These are phyloP conservation scores for Euclidium syriacum DNA, from an alignment of 345 rosid species.

Conservation along the genomic window DNA sequence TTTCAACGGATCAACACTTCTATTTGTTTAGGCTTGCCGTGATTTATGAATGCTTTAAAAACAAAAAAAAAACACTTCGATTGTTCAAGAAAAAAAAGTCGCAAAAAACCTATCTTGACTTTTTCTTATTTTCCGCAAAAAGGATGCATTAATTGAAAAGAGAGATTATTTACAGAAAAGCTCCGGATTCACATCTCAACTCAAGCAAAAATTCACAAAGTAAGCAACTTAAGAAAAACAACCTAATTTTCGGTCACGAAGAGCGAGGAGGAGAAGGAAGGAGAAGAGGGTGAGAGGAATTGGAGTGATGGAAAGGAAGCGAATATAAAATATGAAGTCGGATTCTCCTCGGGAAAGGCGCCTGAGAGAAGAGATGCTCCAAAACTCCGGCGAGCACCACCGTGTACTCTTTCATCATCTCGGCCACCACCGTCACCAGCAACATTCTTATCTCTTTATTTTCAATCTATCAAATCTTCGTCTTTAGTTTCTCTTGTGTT, in stretches of 20 bases:
- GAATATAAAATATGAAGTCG: conserved; percentile 67
- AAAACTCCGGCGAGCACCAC: conserved; percentile 61
- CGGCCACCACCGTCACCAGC: conserved; percentile 56
- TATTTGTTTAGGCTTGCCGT: too few relatives aligned
- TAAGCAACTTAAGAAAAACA: neutral
- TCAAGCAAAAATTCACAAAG: neutral
- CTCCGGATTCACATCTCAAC: too few relatives aligned
- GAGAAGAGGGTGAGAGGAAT: conserved; percentile 24
- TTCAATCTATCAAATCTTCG: neutral
- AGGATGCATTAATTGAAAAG: too few relatives aligned
- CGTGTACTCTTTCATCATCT: conserved; percentile 83
- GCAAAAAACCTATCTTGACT: too few relatives aligned
- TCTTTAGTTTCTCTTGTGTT: neutral
- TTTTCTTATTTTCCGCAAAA: too few relatives aligned
- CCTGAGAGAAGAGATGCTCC: conserved; percentile 59
- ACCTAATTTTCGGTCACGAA: neutral
- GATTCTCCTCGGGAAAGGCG: conserved; percentile 75
- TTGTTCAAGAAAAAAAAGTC: too few relatives aligned
- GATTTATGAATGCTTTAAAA: too few relatives aligned
- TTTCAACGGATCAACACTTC: too few relatives aligned
- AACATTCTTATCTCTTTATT: conserved; percentile 41
- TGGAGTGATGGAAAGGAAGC: conserved; percentile 54
- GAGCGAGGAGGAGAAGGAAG: conserved; percentile 17
- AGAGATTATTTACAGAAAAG: too few relatives aligned
- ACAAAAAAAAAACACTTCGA: too few relatives aligned